Evolutionary conservation across 164 flowering plant species (phyloP), one percentile per base, ranked within the genome.

Genomic region (Dillenia turbinata): DNA sequence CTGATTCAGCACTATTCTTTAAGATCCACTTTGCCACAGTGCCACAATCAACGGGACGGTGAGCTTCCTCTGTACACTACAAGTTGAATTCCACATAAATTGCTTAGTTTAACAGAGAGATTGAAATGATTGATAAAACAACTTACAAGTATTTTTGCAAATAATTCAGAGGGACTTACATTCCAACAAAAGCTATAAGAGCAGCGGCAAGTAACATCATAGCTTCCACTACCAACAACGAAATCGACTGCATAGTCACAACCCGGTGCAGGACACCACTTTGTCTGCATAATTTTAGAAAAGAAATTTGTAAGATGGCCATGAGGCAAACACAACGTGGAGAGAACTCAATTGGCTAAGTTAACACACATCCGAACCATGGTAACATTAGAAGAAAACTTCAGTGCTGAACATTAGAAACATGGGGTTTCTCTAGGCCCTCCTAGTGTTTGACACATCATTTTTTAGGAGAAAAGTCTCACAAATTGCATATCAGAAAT

Each of bases 261-360:
- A 6, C 87, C 97, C 46, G 96, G 92, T 7, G 87, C 92, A 54
- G 96, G 96, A 66, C 98, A 92, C 96, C 95, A 89, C 71, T 92
- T 92, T 44, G 77, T 82, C 94, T 90, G 63, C 40, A 33, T 33
- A 33, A 33, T 33, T 26, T 33, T 6, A 33, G 40, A 33, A 33
- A 33, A 33, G 6, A 33, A 4, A 33, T 33, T 33, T 33, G 40
- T 33, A 33, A 33, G 40, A 33, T 33, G 6, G 40, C 6, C 40
- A 33, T 7, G 7, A 33, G 40, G 40, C 40, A 33, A 33, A 33
- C 5, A 33, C 40, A 5, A 33, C 7, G 5, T 33, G 40, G 40
- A 33, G 40, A 33, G 40, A 33, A 33, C 40, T 33, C 40, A 33
- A 33, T 33, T 33, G 40, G 40, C 40, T 33, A 33, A 5, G 40